Base-by-base conservation (phyloP, 164 flowering plant genomes). In the Vitis rupestris region DNA sequence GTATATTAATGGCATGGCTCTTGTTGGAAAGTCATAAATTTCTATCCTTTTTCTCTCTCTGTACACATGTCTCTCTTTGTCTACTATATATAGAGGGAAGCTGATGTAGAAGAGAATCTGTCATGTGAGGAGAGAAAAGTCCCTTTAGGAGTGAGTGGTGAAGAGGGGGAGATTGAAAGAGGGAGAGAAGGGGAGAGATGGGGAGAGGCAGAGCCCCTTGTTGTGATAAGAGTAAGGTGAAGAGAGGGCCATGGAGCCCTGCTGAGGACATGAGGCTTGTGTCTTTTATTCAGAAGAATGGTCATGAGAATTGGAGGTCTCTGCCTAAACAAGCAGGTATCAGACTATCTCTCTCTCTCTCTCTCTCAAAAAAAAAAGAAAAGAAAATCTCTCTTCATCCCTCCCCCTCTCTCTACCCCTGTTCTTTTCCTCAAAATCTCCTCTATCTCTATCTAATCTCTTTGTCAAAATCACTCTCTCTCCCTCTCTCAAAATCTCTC, bases 221-320 rank as follows among this genome's bases (percentile, higher is more conserved):
- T 37, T 89, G 97, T 66, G 97, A 88, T 50, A 91, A 88, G 79
- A 76, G 72, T 8, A 70, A 80, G 37, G 84, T 91, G 80, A 89
- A 85, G 81, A 89, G 76, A 68, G 97, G 97, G 2, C 87, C 97
- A 54, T 89, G 97, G 97, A 88, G 90, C 14, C 87, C 87, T 53
- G 79, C 79, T 2, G 97, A 91, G 74, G 94, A 89, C 62, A 51
- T 83, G 73, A 83, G 70, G 75, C 91, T 91, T 60, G 72, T 83
- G 29, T 68, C 87, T 54, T 89, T 81, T 74, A 86, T 89, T 67
- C 87, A 83, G 65, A 84, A 79, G 72, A 66, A 84, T 79, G 97
- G 97, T 3, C 97, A 89, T 76, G 84, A 74, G 3, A 91, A 88
- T 51, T 91, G 93, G 97, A 77, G 97, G 7, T 81, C 94, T 72